Percentiles rank a stretch among this genome's conserved stretches.
These are phyloP conservation scores for Yamagishiella unicocca DNA, from an alignment of 139 green algal species.

Conservation along the genomic window DNA sequence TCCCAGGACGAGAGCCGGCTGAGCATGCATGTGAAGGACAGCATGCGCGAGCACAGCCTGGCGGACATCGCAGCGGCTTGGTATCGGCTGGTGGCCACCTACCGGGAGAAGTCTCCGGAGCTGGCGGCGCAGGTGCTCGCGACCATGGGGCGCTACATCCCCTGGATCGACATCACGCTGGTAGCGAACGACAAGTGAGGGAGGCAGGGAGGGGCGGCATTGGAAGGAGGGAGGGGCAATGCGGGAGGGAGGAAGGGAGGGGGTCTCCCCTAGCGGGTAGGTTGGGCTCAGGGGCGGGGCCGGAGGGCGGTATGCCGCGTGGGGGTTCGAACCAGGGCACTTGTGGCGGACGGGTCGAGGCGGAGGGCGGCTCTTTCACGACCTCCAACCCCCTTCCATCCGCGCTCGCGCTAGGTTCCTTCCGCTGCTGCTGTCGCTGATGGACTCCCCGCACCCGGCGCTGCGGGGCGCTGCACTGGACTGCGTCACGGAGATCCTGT, in stretches of 20 bases:
- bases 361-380: neutral
- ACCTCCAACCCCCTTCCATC: neutral
- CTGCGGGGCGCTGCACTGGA: conserved; percentile 77
- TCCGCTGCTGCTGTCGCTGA: conserved; percentile 76
- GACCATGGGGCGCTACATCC: conserved; percentile 83
- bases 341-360: neutral
- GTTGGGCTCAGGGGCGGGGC: no score
- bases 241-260: neutral
- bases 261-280: neutral
- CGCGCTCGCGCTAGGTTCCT: conserved; percentile 76
- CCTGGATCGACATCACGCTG: conserved; percentile 96
- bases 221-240: no score
- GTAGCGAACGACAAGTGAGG: conserved; percentile 86
- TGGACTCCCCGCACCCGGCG: conserved; percentile 43
- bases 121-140: conserved; percentile 78
- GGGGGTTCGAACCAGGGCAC: neutral
- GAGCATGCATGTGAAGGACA: conserved; percentile 94
- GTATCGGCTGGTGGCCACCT: conserved; percentile 73
- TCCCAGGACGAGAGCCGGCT: conserved; percentile 80
- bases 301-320: neutral
- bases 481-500: conserved; percentile 83
- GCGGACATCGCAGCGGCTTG: conserved; percentile 81
- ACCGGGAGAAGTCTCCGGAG: conserved; percentile 60
- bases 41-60: conserved; percentile 93
- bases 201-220: neutral